These are phyloP conservation scores for Zea luxurians DNA, from an alignment of 176 grass and related monocot genomes.

Conservation along the genomic window DNA sequence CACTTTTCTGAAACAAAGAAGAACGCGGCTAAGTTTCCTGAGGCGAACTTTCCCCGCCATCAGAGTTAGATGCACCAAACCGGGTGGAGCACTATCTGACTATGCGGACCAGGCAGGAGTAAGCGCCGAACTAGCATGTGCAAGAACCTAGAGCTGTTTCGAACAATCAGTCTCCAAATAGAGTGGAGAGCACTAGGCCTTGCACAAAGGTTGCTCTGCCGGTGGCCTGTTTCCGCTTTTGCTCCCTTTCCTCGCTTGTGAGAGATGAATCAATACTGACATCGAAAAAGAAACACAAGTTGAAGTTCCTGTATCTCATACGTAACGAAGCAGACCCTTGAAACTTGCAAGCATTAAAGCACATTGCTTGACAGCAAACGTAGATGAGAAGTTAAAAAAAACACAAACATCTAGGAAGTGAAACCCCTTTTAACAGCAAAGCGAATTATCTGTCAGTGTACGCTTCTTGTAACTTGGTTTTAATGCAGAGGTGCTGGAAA, in stretches of 20 bases:
- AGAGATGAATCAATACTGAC: slow-evolving; percentile 74
- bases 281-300: slow-evolving; percentile 24
- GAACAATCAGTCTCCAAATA: slow-evolving; percentile 64
- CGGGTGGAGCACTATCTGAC: neutral
- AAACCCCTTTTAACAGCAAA: neutral
- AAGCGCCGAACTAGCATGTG: slow-evolving; percentile 32
- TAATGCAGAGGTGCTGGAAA: neutral
- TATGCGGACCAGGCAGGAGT: neutral
- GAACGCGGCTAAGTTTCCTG: neutral
- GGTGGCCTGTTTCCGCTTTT: slow-evolving; percentile 81
- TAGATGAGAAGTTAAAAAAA: neutral
- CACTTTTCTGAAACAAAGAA: slow-evolving; percentile 21
- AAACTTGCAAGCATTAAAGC: slow-evolving; percentile 18
- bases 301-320: neutral
- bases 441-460: neutral
- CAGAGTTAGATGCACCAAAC: slow-evolving; percentile 2
- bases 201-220: slow-evolving; percentile 80
- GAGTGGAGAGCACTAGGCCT: slow-evolving; percentile 69
- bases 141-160: slow-evolving; percentile 24
- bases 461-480: neutral
- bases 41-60: slow-evolving; percentile 2
- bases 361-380: neutral
- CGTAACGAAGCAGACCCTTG: neutral
- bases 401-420: neutral
- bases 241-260: slow-evolving; percentile 84